Evolutionary conservation across 148 eudicot genomes (phyloP), one percentile per base, ranked within the genome.

Genomic region (Chenopodium formosanum): DNA sequence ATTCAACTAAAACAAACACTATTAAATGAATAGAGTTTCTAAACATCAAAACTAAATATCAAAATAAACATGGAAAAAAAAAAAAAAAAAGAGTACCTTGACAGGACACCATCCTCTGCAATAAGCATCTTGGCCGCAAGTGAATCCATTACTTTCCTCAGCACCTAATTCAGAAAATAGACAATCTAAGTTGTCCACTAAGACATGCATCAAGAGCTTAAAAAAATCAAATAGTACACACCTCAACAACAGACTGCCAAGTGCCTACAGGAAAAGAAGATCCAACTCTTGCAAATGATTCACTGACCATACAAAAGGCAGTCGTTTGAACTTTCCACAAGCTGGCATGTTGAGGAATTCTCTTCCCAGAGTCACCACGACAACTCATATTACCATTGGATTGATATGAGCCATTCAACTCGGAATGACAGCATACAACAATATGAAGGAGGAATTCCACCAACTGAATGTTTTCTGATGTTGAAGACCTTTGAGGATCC

Each of bases 241-340:
- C 98, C 93, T 89, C 95, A 80, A 92, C 77, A 72, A 85, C 84
- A 63, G 92, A 90, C 83, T 91, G 89, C 98, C 99, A 94, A 17
- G 81, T 86, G n/a, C 89, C 92, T 68, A 84, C 80, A 2, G 91
- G 85, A 53, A 94, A 82, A 74, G 91, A 88, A 82, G 94, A 82
- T 71, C 97, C 94, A 64, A 84, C 88, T 86, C 89, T 91, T 76
- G 90, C 87, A 79, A 89, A 94, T 84, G 90, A 85, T 80, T 94
- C 98, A 77, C 97, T 90, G 79, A 96, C 87, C 94, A 92, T 90
- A 79, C 88, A 79, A 73, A 91, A 90, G 34, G 92, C 89, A 63
- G 79, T 58, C 58, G 91, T 84, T 73, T 89, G 94, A 79, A 94
- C 86, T 89, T 90, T 91, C 94, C 91, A 91, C 85, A 90, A 84